Conservation (phyloP, 768 basidiomycete genomes). For the Russula olivacea region DNA sequence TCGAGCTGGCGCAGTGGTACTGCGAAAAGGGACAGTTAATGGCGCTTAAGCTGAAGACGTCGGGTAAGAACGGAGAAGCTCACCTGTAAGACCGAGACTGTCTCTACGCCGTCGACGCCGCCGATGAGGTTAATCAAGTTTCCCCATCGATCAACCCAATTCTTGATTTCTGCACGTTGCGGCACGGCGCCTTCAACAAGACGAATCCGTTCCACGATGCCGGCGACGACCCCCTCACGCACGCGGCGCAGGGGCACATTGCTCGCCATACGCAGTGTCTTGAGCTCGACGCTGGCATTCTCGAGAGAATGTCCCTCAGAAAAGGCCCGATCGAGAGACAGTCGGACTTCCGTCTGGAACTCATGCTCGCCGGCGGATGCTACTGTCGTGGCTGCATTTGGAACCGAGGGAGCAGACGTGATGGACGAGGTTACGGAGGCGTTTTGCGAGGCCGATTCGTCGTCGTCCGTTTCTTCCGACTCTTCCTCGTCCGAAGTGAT, state of each 20-base stretch:
- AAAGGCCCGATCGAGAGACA: conserved; percentile 88
- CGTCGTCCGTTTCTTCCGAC: conserved; percentile 34
- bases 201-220: conserved; percentile 66
- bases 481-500: conserved; percentile 46
- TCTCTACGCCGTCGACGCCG: conserved; percentile 77
- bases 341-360: conserved; percentile 70
- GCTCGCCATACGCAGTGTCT: conserved; percentile 94
- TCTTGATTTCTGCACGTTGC: conserved; percentile 61
- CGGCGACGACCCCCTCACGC: conserved; percentile 82
- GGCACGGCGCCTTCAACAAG: conserved; percentile 50
- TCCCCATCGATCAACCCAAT: conserved; percentile 75
- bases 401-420: conserved; percentile 40
- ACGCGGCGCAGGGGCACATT: conserved; percentile 87
- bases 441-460: conserved; percentile 32
- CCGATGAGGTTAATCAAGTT: conserved; percentile 73
- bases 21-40: conserved; percentile 26
- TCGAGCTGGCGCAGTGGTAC: conserved; percentile 60
- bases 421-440: conserved; percentile 45
- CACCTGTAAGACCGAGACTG: conserved; percentile 74
- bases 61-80: conserved; percentile 8
- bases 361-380: conserved; percentile 42
- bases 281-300: conserved; percentile 89
- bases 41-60: too few relatives aligned
- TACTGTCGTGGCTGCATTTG: conserved; percentile 32
- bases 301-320: conserved; percentile 87